Conservation (phyloP, 768 basidiomycete genomes). For the Russula griseocarnosa region DNA sequence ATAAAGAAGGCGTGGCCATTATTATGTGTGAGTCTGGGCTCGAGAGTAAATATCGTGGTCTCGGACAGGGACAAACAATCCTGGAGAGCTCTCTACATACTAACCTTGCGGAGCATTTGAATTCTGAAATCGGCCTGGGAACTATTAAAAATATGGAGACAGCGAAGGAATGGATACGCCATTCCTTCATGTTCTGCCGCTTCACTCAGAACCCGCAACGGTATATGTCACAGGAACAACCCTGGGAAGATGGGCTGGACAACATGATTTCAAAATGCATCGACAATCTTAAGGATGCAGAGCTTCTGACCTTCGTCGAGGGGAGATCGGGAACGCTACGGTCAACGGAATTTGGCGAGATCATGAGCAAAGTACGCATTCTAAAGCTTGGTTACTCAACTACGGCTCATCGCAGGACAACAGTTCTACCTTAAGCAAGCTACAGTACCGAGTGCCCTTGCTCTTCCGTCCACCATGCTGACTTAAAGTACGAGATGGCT, state of each 20-base stretch:
- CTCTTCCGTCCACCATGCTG: slow-evolving; percentile 7
- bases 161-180: slow-evolving; percentile 79
- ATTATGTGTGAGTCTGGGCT: slow-evolving; percentile 76
- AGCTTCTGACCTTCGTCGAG: slow-evolving; percentile 51
- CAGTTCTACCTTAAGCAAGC: slow-evolving; percentile 12
- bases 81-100: slow-evolving; percentile 84
- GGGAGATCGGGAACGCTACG: slow-evolving; percentile 41
- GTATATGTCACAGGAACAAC: slow-evolving; percentile 60
- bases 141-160: slow-evolving; percentile 68
- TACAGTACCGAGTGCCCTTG: slow-evolving; percentile 12
- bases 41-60: slow-evolving; percentile 64
- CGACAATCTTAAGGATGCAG: slow-evolving; percentile 52
- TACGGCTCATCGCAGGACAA: slow-evolving; percentile 44
- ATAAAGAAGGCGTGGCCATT: slow-evolving; percentile 77
- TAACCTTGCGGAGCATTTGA: slow-evolving; percentile 86
- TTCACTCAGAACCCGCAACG: slow-evolving; percentile 78
- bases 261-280: slow-evolving; percentile 70
- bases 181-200: slow-evolving; percentile 83
- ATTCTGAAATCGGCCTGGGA: slow-evolving; percentile 85
- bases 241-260: slow-evolving; percentile 69
- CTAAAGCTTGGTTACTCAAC: background rate
- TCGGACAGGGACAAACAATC: slow-evolving; percentile 66
- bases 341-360: slow-evolving; percentile 75
- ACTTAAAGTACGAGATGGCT: slow-evolving; percentile 50
- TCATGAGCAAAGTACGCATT: slow-evolving; percentile 74